Percentiles rank a stretch among this genome's conserved stretches.
Evolutionary conservation across 2,329 filamentous ascomycete species (phyloP).

Genomic region (Aspergillus vadensis): DNA sequence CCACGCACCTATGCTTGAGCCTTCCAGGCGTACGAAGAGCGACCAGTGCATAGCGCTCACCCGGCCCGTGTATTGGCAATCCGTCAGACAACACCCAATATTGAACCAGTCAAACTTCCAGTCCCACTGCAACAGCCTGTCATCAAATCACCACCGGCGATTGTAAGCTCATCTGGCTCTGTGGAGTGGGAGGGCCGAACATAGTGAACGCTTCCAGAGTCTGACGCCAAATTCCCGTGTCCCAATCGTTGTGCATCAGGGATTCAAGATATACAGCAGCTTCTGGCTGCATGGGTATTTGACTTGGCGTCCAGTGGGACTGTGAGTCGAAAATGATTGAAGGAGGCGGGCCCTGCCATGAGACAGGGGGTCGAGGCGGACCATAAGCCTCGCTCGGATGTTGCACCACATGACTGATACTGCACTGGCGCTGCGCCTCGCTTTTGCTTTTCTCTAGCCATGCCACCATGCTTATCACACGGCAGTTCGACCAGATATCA

Average conservation of each 20-base stretch:
- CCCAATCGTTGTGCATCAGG: neutral
- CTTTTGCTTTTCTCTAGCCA: slow-evolving; percentile 12
- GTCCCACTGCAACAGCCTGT: neutral
- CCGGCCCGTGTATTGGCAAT: neutral
- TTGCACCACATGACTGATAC: neutral
- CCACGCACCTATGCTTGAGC: too few species aligned
- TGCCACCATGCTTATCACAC: slow-evolving; percentile 3
- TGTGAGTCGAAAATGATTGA: neutral
- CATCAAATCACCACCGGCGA: neutral
- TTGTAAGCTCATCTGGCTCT: neutral
- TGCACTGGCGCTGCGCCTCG: neutral
- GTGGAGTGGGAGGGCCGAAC: slow-evolving; percentile 5
- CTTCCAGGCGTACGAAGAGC: too few species aligned
- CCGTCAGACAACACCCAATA: neutral
- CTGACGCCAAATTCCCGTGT: slow-evolving; percentile 6
- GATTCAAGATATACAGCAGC: neutral
- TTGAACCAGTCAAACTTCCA: too few species aligned
- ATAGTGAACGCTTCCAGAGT: slow-evolving; percentile 9
- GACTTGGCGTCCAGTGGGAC: neutral
- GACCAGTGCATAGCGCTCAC: too few species aligned
- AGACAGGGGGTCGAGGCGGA: neutral
- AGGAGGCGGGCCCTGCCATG: neutral
- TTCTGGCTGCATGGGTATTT: neutral
- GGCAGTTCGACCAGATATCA: slow-evolving; percentile 10
- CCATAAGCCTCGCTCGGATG: neutral